Evolutionary conservation across 352 stramenopile species (phyloP).

Genomic region (Phytophthora kernoviae): DNA sequence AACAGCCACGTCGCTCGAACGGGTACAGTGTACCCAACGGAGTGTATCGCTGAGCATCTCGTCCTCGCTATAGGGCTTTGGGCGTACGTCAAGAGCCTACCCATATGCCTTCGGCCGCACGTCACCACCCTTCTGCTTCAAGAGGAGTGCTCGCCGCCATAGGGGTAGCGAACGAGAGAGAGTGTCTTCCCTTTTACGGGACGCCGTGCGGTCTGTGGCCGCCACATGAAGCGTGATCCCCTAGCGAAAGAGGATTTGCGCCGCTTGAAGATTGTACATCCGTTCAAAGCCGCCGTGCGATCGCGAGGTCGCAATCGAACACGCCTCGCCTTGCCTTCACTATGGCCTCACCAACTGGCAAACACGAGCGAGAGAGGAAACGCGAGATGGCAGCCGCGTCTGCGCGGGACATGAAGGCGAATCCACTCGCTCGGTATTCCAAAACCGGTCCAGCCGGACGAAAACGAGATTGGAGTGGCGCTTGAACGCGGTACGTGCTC

Average conservation of each 20-base stretch:
- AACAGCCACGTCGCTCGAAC: constrained; percentile 4
- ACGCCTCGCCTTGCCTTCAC: constrained; percentile 2
- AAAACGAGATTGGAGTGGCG: constrained; percentile 26
- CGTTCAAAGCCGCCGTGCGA: not conserved
- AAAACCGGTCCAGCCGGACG: constrained; percentile 32
- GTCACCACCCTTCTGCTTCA: constrained; percentile 19
- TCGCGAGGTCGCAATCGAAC: constrained; percentile 31
- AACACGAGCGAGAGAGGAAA: constrained; percentile 13
- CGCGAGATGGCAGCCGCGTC: constrained; percentile 20
- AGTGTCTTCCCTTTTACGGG: not conserved
- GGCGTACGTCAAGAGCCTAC: too few species aligned
- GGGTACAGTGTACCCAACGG: not conserved
- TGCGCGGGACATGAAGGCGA: constrained; percentile 32
- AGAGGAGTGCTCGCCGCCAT: not conserved
- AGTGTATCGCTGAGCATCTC: not conserved
- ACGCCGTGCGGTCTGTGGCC: not conserved
- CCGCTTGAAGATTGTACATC: not conserved
- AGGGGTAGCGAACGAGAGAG: constrained; percentile 8
- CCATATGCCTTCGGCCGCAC: constrained; percentile 6
- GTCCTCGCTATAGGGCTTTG: not conserved
- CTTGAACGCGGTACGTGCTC: constrained; percentile 27
- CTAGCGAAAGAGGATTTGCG: not conserved
- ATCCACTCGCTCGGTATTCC: constrained; percentile 18
- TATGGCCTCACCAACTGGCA: constrained; percentile 8
- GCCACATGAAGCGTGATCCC: not conserved